Percentiles rank a stretch among this genome's conserved stretches.
These are phyloP conservation scores for Podospora fimiseda DNA, from an alignment of 495 filamentous ascomycete species.

Conservation along the genomic window DNA sequence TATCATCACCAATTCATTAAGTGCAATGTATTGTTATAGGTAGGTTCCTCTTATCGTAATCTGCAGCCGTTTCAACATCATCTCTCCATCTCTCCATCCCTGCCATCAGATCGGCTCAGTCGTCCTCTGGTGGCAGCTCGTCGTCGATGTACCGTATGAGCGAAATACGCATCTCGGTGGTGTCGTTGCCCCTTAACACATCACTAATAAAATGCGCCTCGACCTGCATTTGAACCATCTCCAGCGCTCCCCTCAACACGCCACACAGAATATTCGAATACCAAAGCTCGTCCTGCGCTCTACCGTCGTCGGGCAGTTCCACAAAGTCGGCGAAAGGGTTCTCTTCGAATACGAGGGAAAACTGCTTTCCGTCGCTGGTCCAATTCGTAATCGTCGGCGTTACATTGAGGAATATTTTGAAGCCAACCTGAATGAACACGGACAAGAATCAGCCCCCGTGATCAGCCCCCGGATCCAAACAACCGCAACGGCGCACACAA, in stretches of 20 bases:
- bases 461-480: background rate
- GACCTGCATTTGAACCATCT: conserved; percentile 99
- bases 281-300: conserved; percentile 95
- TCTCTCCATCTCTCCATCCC: background rate
- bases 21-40: background rate
- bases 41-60: background rate
- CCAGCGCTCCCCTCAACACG: conserved; percentile 79
- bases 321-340: conserved; percentile 97
- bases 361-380: conserved; percentile 92
- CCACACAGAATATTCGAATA: conserved; percentile 97
- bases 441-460: background rate
- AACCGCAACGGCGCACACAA: background rate
- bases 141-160: conserved; percentile 94
- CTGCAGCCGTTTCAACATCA: background rate
- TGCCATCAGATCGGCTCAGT: conserved; percentile 39
- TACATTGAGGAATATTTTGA: conserved; percentile 98
- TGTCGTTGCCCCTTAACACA: conserved; percentile 86
- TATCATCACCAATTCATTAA: background rate
- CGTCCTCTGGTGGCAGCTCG: conserved; percentile 93
- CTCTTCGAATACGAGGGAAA: conserved; percentile 92
- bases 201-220: conserved; percentile 97
- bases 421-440: conserved; percentile 63
- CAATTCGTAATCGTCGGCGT: conserved; percentile 94
- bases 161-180: conserved; percentile 93
- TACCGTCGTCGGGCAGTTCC: conserved; percentile 90